phyloP scores from a whole-genome alignment of 441 rosid species.

The Gossypium trilobum region DNA sequence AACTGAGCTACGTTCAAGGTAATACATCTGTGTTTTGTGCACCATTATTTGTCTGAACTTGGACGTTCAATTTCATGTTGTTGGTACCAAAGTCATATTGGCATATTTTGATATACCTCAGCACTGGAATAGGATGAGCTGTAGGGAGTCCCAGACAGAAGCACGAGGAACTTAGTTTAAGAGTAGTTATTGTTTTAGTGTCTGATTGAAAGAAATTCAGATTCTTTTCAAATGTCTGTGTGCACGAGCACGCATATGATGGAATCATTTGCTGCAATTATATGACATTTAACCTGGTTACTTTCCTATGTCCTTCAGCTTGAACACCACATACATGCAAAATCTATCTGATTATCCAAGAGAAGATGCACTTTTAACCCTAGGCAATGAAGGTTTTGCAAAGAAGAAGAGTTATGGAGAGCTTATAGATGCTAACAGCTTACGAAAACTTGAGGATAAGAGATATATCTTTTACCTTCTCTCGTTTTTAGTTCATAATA shows the following conservation, averaged over 20 bases:
- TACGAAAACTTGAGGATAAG: conserved; percentile 80
- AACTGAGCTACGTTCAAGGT: conserved; percentile 46
- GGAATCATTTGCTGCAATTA: conserved; percentile 1
- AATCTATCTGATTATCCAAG: conserved; percentile 34
- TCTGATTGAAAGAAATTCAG: not conserved
- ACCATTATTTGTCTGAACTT: not conserved
- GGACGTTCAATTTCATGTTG: not conserved
- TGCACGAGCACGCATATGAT: not conserved
- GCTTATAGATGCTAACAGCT: conserved; percentile 59
- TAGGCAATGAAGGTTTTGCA: conserved; percentile 33
- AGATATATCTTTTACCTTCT: conserved; percentile 78
- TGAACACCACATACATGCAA: conserved; percentile 29
- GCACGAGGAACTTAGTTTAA: not conserved
- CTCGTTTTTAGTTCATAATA: conserved; percentile 87
- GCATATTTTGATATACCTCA: not conserved
- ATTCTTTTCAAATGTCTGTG: conserved; percentile 23
- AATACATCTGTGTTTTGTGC: not conserved
- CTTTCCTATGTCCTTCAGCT: conserved; percentile 28
- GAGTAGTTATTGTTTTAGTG: not conserved
- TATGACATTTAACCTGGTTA: conserved; percentile 27
- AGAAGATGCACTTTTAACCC: conserved; percentile 39
- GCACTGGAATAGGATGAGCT: not conserved
- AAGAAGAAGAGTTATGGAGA: conserved; percentile 58
- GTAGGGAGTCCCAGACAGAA: not conserved
- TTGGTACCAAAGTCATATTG: not conserved